A percentile compares a stretch with the other conserved stretches of the same genome.
Evolutionary conservation across 2,329 filamentous ascomycete species (phyloP).

Genomic region (Trichoderma sp.): DNA sequence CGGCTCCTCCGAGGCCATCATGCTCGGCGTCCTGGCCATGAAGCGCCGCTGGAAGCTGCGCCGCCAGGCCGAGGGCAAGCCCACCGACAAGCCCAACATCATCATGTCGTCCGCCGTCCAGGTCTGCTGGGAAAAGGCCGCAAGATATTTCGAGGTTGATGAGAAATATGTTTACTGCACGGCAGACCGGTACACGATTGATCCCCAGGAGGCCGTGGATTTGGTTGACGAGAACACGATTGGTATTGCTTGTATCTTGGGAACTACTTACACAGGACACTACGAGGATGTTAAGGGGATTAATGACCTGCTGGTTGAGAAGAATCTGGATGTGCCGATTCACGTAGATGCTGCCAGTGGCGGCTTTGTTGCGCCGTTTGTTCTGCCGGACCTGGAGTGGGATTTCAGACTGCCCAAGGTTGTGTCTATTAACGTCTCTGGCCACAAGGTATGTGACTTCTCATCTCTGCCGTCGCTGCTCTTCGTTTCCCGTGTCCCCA

Average conservation of each 20-base stretch:
- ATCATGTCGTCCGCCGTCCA: conserved; percentile 96
- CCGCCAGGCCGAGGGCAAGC: conserved; percentile 79
- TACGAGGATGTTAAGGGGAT: conserved; percentile 93
- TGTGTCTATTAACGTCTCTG: conserved; percentile 90
- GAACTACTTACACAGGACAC: conserved; percentile 93
- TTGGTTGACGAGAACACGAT: conserved; percentile 73
- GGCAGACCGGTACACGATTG: conserved; percentile 62
- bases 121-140: conserved; percentile 95
- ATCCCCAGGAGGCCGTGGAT: conserved; percentile 61
- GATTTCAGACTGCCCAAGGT: conserved; percentile 90
- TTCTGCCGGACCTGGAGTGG: conserved; percentile 81
- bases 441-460: conserved; percentile 79
- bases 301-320: conserved; percentile 81
- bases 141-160: conserved; percentile 88
- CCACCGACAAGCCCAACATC: conserved; percentile 80
- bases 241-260: conserved; percentile 88
- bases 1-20: conserved; percentile 86
- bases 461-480: too few species aligned
- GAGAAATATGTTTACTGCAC: conserved; percentile 76
- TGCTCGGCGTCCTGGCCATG: conserved; percentile 84
- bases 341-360: conserved; percentile 93
- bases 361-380: conserved; percentile 91
- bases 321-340: conserved; percentile 76
- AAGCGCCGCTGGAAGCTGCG: conserved; percentile 93
- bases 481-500: too few species aligned